Percentiles rank a stretch among this genome's conserved stretches.
Conservation (phyloP, 345 rosid genomes). For the Gynandropsis gynandra region DNA sequence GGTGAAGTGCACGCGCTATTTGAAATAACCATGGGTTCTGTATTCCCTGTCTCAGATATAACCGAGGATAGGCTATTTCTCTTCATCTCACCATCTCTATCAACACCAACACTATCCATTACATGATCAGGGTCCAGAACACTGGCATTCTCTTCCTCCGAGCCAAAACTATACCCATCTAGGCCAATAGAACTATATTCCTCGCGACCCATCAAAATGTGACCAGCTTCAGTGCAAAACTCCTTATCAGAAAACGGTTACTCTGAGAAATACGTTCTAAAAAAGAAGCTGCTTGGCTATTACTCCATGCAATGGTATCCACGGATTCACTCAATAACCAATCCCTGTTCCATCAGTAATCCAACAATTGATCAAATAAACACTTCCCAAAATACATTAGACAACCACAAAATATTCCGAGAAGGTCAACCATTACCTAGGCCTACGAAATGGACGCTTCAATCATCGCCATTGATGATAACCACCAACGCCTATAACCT, state of each 20-base stretch:
- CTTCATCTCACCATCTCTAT: conserved; percentile 2
- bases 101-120: conserved; percentile 9
- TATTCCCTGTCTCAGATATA: conserved; percentile 1
- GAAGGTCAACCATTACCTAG: conserved; percentile 18
- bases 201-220: conserved; percentile 21
- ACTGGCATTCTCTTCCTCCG: conserved; percentile 18
- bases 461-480: conserved; percentile 28
- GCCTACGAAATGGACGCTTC: conserved; percentile 28
- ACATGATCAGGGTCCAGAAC: conserved; percentile 15
- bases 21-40: conserved; percentile 6
- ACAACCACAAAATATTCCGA: neutral
- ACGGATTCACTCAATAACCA: conserved; percentile 27
- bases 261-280: conserved; percentile 12
- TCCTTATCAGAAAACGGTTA: conserved; percentile 17
- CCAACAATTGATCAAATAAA: conserved; percentile 18
- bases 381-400: conserved; percentile 6
- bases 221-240: conserved; percentile 13
- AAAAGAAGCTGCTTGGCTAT: conserved; percentile 21
- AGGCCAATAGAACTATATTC: conserved; percentile 17
- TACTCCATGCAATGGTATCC: conserved; percentile 12
- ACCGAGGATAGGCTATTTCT: conserved; percentile 11
- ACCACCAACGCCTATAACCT: conserved; percentile 15
- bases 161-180: conserved; percentile 19
- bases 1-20: conserved; percentile 5
- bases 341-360: conserved; percentile 19